Conservation (phyloP, 805 yeast genomes). For the Cyberlindnera subsufficiens region DNA sequence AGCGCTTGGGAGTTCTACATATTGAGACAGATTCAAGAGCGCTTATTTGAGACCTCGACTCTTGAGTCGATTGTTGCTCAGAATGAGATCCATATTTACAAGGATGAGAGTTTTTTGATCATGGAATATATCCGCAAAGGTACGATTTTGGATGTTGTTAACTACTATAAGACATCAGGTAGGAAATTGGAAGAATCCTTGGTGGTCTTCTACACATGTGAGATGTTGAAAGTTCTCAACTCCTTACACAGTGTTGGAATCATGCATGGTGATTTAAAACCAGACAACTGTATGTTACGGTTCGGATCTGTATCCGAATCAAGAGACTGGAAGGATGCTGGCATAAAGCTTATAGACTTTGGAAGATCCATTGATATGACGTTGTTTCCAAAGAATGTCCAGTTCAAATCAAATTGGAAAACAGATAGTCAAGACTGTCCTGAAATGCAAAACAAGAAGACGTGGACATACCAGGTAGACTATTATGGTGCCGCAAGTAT, state of each 20-base stretch:
- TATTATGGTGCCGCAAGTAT: slow-evolving; percentile 78
- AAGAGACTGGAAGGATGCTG: slow-evolving; percentile 33
- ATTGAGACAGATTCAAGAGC: slow-evolving; percentile 46
- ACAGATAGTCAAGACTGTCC: slow-evolving; percentile 67
- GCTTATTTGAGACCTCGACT: slow-evolving; percentile 26
- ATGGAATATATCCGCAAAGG: slow-evolving; percentile 45
- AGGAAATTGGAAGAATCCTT: slow-evolving; percentile 52
- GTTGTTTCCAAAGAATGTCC: slow-evolving; percentile 42
- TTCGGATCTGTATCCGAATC: slow-evolving; percentile 26
- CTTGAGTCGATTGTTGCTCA: slow-evolving; percentile 42
- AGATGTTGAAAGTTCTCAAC: slow-evolving; percentile 54
- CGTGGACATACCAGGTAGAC: slow-evolving; percentile 80
- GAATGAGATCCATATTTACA: slow-evolving; percentile 40
- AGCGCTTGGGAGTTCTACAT: slow-evolving; percentile 81
- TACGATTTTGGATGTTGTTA: slow-evolving; percentile 64
- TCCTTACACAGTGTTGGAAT: slow-evolving; percentile 59
- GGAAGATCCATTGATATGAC: slow-evolving; percentile 74
- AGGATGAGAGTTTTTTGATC: slow-evolving; percentile 22
- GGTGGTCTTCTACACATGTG: slow-evolving; percentile 56
- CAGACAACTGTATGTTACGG: slow-evolving; percentile 80
- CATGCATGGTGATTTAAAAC: slow-evolving; percentile 80
- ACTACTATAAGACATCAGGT: slow-evolving; percentile 33
- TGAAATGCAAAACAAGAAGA: slow-evolving; percentile 50
- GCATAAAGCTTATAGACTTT: slow-evolving; percentile 68
- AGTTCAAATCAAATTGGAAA: slow-evolving; percentile 56